Evolutionary conservation across 805 yeast genomes (phyloP).

Genomic region (Schwanniomyces yamadae): DNA sequence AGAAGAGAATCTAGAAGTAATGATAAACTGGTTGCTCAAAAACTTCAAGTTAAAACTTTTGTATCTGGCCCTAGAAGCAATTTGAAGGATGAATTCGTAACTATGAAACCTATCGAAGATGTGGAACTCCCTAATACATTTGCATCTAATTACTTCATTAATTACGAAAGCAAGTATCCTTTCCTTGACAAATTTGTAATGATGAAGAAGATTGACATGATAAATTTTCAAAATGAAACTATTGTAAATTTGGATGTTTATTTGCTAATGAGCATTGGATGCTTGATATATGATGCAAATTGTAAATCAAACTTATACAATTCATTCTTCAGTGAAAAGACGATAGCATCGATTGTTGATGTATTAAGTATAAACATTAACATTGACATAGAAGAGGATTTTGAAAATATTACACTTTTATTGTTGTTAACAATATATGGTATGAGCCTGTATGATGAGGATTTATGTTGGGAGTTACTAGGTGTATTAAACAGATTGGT

Average conservation of each 20-base stretch:
- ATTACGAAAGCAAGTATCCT: constrained; percentile 36
- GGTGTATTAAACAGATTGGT: constrained; percentile 33
- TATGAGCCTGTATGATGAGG: constrained; percentile 25
- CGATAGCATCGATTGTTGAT: constrained; percentile 34
- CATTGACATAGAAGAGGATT: constrained; percentile 20
- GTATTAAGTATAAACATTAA: constrained; percentile 27
- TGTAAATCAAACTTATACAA: constrained; percentile 20
- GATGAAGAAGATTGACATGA: constrained; percentile 19
- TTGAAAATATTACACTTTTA: constrained; percentile 28
- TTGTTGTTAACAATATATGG: constrained; percentile 33
- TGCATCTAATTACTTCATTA: constrained; percentile 35
- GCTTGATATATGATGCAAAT: constrained; percentile 33
- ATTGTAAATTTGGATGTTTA: constrained; percentile 39
- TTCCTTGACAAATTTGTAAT: constrained; percentile 25
- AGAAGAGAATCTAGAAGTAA: not conserved
- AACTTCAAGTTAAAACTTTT: not conserved
- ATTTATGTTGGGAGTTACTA: constrained; percentile 33
- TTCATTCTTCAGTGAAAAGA: constrained; percentile 30
- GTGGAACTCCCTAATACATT: constrained; percentile 30
- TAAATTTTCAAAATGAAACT: constrained; percentile 33
- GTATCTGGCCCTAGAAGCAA: constrained; percentile 4
- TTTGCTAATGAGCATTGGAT: constrained; percentile 39
- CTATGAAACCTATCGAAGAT: constrained; percentile 30
- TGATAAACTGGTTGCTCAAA: not conserved
- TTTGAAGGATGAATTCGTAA: constrained; percentile 33